phyloP scores from a whole-genome alignment of 176 grass and related monocot species.

The Neostapfia colusana region DNA sequence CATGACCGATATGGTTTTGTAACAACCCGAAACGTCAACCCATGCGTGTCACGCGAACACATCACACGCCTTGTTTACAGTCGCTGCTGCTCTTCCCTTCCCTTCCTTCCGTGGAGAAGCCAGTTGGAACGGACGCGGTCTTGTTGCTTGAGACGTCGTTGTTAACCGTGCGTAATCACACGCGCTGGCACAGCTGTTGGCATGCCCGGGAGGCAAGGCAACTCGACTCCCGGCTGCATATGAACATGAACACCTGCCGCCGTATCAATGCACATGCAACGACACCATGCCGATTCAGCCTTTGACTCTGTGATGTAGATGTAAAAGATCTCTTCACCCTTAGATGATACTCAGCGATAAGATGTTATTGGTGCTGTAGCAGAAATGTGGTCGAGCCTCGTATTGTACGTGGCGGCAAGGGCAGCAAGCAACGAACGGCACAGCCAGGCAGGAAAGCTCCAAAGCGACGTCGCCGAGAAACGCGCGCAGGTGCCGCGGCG shows the following conservation, averaged over 20 bases:
- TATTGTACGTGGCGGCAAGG: conserved; percentile 12
- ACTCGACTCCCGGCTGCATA: background rate
- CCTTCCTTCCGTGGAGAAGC: background rate
- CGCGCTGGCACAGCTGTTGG: conserved; percentile 30
- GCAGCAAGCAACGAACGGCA: background rate
- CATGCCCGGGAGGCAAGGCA: conserved; percentile 20
- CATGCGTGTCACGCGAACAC: background rate
- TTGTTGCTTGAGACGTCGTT: background rate
- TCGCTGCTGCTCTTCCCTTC: background rate
- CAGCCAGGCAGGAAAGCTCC: background rate
- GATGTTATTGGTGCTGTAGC: too few relatives aligned
- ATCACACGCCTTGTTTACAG: background rate
- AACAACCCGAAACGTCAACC: background rate
- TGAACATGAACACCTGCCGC: conserved; percentile 16
- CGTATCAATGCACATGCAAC: conserved; percentile 38
- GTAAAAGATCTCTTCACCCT: background rate
- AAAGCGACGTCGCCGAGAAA: background rate
- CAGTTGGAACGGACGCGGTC: background rate
- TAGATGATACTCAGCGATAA: too few relatives aligned
- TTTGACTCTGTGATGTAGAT: background rate
- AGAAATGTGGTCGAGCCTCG: background rate
- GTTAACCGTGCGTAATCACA: conserved; percentile 6
- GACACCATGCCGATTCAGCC: background rate
- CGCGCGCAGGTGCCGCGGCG: background rate
- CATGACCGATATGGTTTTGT: background rate